Evolutionary conservation across 108 stramenopile genomes (phyloP).

Genomic region (Craspedostauros australis): DNA sequence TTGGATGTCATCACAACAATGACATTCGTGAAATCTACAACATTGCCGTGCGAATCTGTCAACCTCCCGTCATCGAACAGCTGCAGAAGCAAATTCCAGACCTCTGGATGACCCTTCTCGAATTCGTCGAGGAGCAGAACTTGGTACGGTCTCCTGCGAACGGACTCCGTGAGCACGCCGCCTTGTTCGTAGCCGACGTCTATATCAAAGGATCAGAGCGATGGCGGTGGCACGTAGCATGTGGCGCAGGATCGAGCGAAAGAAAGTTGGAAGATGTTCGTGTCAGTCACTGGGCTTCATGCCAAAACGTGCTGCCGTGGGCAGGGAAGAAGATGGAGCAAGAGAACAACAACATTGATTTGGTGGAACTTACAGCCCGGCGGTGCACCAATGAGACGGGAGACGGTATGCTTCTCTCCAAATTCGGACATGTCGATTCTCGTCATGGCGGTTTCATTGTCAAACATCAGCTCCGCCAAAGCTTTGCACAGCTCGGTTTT

Average conservation of each 20-base stretch:
- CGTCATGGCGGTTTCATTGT: constrained; percentile 88
- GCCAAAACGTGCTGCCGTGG: too few relatives aligned
- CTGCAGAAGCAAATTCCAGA: constrained; percentile 81
- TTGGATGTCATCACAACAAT: constrained; percentile 84
- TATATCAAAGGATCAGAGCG: not conserved
- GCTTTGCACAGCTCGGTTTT: constrained; percentile 92
- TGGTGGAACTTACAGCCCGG: too few relatives aligned
- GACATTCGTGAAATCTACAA: constrained; percentile 69
- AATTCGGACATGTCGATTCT: constrained; percentile 89
- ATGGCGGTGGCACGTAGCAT: not conserved
- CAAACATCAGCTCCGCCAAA: constrained; percentile 85
- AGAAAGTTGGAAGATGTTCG: too few relatives aligned
- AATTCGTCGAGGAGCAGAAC: constrained; percentile 83
- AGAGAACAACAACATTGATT: too few relatives aligned
- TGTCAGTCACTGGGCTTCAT: too few relatives aligned
- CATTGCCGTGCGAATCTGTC: constrained; percentile 68
- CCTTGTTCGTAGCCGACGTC: constrained; percentile 77
- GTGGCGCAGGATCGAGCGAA: not conserved
- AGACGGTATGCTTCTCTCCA: constrained; percentile 80
- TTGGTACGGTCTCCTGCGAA: constrained; percentile 78
- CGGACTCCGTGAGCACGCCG: constrained; percentile 65
- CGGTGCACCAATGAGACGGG: constrained; percentile 70
- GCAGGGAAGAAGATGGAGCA: too few relatives aligned
- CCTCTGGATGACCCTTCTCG: constrained; percentile 73
- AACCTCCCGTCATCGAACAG: constrained; percentile 77